Conservation (phyloP, 805 yeast genomes). For the Ascoidea tarda region DNA sequence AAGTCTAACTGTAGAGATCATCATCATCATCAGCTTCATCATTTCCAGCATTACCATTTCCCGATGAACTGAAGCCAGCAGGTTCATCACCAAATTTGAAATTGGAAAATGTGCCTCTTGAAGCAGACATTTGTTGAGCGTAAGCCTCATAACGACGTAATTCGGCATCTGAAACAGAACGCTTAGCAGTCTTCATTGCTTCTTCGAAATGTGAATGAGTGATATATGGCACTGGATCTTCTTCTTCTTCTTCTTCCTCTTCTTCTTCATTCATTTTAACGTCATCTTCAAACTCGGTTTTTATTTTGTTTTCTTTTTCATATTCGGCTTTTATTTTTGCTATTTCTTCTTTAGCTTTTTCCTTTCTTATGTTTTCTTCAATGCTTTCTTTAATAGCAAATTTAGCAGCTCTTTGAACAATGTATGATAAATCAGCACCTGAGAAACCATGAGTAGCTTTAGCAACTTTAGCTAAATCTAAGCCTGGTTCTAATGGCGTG, state of each 20-base stretch:
- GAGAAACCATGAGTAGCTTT: slow-evolving; percentile 94
- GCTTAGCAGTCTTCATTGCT: slow-evolving; percentile 98
- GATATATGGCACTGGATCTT: slow-evolving; percentile 92
- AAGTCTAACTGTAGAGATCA: slow-evolving; percentile 23
- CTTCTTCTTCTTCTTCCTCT: slow-evolving; percentile 46
- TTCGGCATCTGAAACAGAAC: slow-evolving; percentile 95
- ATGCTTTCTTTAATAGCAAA: slow-evolving; percentile 97
- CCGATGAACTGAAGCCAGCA: slow-evolving; percentile 17
- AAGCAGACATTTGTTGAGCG: slow-evolving; percentile 90
- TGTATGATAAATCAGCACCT: slow-evolving; percentile 96
- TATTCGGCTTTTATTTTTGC: slow-evolving; percentile 20
- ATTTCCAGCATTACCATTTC: slow-evolving; percentile 27
- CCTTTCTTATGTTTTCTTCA: slow-evolving; percentile 52
- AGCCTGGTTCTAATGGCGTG: slow-evolving; percentile 96
- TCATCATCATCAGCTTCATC: slow-evolving; percentile 35
- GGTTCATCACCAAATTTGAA: slow-evolving; percentile 61
- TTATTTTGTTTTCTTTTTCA: slow-evolving; percentile 38
- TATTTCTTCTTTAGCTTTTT: slow-evolving; percentile 27
- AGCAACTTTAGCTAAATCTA: slow-evolving; percentile 79
- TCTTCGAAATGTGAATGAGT: slow-evolving; percentile 92
- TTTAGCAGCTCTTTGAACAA: slow-evolving; percentile 97
- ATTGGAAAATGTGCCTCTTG: slow-evolving; percentile 88
- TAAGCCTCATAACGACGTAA: slow-evolving; percentile 97
- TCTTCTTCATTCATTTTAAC: slow-evolving; percentile 20
- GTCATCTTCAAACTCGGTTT: slow-evolving; percentile 23